Evolutionary conservation across 169 alveolate species (phyloP), one percentile per base, ranked within the genome.

Genomic region (Plasmodium fragile): DNA sequence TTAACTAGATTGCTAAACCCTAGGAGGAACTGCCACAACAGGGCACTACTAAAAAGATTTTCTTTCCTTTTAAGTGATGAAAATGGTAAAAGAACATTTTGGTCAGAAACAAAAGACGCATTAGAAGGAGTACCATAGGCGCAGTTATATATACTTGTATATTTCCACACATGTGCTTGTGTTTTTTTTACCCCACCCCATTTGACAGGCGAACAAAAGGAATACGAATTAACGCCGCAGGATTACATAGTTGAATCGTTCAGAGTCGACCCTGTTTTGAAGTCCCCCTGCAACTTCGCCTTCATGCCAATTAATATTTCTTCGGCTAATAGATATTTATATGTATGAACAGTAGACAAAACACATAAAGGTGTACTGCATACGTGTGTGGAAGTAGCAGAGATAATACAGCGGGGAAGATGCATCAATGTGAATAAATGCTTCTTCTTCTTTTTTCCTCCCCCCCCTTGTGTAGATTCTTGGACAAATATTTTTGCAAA

Each of bases 281-380:
- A 69, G 81, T 8, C 82, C 18, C 94, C 94, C 32, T 89, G 94
- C 84, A 89, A 89, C 72, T 89, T 89, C 52, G 94, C 94, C 6
- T 89, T 89, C 70, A 89, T 89, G 83, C 94, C 94, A 89, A 89
- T 89, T 78, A 89, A 89, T 36, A 89, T 89, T 59, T 78, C 94
- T 25, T 89, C 94, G 34, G 30, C 81, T 36, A 89, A 41, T 89
- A 84, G 94, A 89, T 89, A 89, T 89, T 79, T 89, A 89, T 89
- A 89, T 39, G 94, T 89, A 89, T 1, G 25, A 39, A 32, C 55
- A 32, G 43, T 73, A 73, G 34, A 34, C 45, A 32, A 39, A 32
- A 25, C 53, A 11, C 22, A 32, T 73, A 25, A 49, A 49, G 59
- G 22, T 18, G 43, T 85, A 16, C 36, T 72, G 53, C 65, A 4